phyloP scores from a whole-genome alignment of 257 asterid species.

The Forsythia suspensa region DNA sequence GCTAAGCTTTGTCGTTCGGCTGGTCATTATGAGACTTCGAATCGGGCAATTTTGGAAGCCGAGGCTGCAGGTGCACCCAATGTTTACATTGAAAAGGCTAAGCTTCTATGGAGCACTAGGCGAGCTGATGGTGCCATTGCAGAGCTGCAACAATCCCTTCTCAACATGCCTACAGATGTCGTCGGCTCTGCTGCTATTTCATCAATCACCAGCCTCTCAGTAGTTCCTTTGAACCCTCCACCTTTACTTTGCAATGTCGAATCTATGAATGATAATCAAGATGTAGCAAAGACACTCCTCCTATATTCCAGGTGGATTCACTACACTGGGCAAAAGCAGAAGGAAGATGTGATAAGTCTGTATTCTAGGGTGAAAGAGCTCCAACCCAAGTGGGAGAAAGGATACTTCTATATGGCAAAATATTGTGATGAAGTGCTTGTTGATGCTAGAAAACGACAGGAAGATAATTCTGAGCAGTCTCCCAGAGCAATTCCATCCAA shows the following conservation, averaged over 20 bases:
- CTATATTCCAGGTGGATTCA: conserved; percentile 95
- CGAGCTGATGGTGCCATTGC: conserved; percentile 96
- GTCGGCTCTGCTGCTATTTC: conserved; percentile 85
- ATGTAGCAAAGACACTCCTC: conserved; percentile 88
- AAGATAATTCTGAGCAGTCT: conserved; percentile 57
- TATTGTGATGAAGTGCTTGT: conserved; percentile 91
- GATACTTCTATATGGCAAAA: conserved; percentile 92
- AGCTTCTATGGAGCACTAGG: conserved; percentile 95
- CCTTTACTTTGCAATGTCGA: conserved; percentile 60
- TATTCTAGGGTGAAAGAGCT: conserved; percentile 89
- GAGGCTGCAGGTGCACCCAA: conserved; percentile 76
- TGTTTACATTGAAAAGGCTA: conserved; percentile 95
- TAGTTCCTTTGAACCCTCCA: conserved; percentile 76
- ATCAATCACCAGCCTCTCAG: conserved; percentile 82
- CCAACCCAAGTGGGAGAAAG: conserved; percentile 98
- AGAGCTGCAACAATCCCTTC: conserved; percentile 93
- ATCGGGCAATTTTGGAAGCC: conserved; percentile 94
- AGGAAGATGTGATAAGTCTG: conserved; percentile 85
- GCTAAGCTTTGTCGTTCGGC: conserved; percentile 97
- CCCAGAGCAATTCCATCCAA: conserved; percentile 50
- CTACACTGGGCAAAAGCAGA: conserved; percentile 93
- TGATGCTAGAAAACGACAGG: conserved; percentile 97
- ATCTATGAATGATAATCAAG: conserved; percentile 55
- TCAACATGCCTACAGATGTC: conserved; percentile 80
- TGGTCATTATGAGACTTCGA: conserved; percentile 97